Base-by-base conservation (phyloP, 2,329 filamentous ascomycete species). In the Diaporthe citri region DNA sequence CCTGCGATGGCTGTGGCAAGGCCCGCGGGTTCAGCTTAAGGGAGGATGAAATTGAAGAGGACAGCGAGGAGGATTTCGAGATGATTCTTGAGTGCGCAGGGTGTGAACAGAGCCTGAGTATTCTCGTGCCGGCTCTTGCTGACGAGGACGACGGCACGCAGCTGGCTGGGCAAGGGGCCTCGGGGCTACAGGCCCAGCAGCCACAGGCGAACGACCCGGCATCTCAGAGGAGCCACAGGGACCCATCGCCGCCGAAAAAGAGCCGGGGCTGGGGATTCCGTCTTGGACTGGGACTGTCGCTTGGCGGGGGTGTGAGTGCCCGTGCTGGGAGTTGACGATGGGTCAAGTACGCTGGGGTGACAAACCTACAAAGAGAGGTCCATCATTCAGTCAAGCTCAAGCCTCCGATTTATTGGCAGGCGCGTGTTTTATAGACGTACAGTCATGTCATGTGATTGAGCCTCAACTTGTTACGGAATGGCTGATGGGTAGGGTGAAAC, bases 1-100 rank as follows among this genome's bases (percentile, higher is more conserved):
- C 80, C 9, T 88, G 87, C 87, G 81, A 84, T 82, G 43, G 83
- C 85, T 17, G 82, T 84, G 56, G 85, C 36, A 67, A 46, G 36
- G 83, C 20, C 76, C 79, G 7, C 67, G 79, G 4, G 77, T 80
- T 6, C 25, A 10, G 25, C 36, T 15, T 73, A 36, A 78, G 79
- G 0, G 80, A 80, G 2, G 79, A 79, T 12, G 74, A 71, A 3
- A 72, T 46, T n/a, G 64, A 59, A 62, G 67, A 56, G 20, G 60
- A 69, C 22, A 57, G 71, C 56, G 74, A 78, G 76, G 71, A 73
- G n/a, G 60, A 55, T 4, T 39, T 34, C 13, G 71, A 73, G 48
- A 39, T 73, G 20, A 34, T 22, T 7, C 22, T 73, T 1, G 25
- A 57, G 39, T 73, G 71, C 20, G 41, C n/a, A 15, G 71, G 60